Evolutionary conservation across 2,329 filamentous ascomycete species (phyloP), one percentile per base, ranked within the genome.

Genomic region (Arthrocladium fulminans): DNA sequence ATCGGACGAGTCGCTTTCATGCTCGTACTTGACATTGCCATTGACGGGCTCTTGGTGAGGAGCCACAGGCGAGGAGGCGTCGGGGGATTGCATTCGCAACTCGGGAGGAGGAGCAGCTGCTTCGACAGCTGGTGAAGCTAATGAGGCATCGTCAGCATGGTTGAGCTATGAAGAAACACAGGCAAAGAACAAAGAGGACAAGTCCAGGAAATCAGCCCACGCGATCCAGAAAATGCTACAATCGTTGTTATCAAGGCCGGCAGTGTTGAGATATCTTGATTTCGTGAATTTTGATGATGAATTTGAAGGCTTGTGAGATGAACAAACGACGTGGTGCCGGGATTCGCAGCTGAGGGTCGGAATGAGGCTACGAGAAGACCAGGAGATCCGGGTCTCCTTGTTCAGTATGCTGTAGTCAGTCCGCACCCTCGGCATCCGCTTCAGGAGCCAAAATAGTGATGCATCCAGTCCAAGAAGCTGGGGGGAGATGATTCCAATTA

Each of bases 1-100:
- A 61, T 94, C 84, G 60, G 86, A 88, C 52, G 84, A 74, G 59
- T 88, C 86, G 73, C 81, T 87, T 59, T 88, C 86, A 67, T 77
- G 84, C 56, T 75, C 75, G 53, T 75, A 71, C 39, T 60, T 51
- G 27, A 69, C 69, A 51, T 68, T 71, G 43, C 67, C 63, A 47
- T 67, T 65, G 61, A 54, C 63, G 66, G 57, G 73, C 68, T 58
- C 73, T 71, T 55, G 73, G 68, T 55, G 70, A 67, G 58, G n/a
- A 32, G 25, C 41, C 9, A 44, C 41, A 4, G 78, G 75, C 63
- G 78, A 77, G 59, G 72, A 63, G 66, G 82, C 84, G 68, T 88
- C 86, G 61, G 76, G 73, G 62, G 80, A 73, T 68, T 78, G 74
- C 32, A 54, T 47, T 9, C 24, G 46, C 20, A 52, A 45, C 34